Evolutionary conservation across 1,284 basidiomycete genomes (phyloP).

Genomic region (Sanghuangporus sanghuang): DNA sequence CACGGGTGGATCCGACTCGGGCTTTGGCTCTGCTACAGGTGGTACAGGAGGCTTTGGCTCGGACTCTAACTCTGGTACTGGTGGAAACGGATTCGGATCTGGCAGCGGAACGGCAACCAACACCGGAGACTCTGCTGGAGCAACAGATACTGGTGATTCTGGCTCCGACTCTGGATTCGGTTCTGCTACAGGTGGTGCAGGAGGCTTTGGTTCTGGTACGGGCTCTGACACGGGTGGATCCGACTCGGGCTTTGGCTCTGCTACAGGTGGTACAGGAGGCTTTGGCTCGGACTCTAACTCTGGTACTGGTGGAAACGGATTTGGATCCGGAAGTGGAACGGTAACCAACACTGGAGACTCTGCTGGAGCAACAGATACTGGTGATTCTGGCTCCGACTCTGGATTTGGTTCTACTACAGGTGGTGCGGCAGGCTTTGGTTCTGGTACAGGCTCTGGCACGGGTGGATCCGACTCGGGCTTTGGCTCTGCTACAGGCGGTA

Average conservation of each 20-base stretch:
- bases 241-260: neutral
- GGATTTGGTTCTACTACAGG: neutral
- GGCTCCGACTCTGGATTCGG: neutral
- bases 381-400: neutral
- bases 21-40: neutral
- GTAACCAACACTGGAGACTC: neutral
- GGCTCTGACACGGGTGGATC: neutral
- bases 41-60: neutral
- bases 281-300: neutral
- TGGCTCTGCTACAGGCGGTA: neutral
- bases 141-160: neutral
- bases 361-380: neutral
- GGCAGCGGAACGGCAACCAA: too few relatives aligned
- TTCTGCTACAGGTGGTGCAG: neutral
- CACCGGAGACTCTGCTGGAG: neutral
- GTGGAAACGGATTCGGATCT: neutral
- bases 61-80: neutral
- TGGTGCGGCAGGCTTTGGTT: conserved; percentile 2
- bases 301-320: neutral
- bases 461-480: neutral
- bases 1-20: too few relatives aligned
- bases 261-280: neutral
- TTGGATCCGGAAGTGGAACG: neutral
- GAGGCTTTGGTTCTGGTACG: neutral
- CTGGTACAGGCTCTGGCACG: neutral